Evolutionary conservation across 2,329 filamentous ascomycete species (phyloP).

Genomic region (Trichoderma oligosporum): DNA sequence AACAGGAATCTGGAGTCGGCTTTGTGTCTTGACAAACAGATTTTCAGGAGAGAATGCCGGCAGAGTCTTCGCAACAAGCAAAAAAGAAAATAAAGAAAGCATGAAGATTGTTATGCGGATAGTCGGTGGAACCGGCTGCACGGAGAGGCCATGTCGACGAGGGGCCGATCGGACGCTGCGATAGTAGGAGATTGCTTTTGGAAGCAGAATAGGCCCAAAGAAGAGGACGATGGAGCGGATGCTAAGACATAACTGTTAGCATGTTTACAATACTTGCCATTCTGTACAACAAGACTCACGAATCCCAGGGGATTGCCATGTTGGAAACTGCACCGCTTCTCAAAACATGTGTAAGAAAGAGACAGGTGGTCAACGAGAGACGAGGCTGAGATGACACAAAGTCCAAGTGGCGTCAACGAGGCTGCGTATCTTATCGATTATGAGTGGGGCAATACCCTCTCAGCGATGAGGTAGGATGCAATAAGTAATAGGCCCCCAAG

Average conservation of each 20-base stretch:
- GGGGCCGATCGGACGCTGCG: conserved; percentile 49
- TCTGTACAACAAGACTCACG: conserved; percentile 18
- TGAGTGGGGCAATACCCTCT: not conserved
- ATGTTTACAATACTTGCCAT: not conserved
- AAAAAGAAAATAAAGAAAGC: conserved; percentile 48
- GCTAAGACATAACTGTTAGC: conserved; percentile 29
- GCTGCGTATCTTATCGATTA: not conserved
- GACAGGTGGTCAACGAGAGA: conserved; percentile 9
- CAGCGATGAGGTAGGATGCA: too few relatives aligned
- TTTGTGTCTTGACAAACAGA: conserved; percentile 72
- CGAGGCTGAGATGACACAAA: not conserved
- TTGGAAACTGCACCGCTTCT: not conserved
- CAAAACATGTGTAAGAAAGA: not conserved
- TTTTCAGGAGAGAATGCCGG: conserved; percentile 71
- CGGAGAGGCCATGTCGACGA: conserved; percentile 41
- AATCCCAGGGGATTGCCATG: conserved; percentile 23
- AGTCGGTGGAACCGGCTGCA: conserved; percentile 52
- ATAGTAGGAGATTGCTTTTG: conserved; percentile 62
- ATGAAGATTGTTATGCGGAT: conserved; percentile 57
- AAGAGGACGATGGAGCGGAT: conserved; percentile 56
- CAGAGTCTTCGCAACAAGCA: conserved; percentile 57
- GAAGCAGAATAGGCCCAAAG: conserved; percentile 69
- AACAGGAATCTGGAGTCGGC: conserved; percentile 78
- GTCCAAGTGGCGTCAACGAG: conserved; percentile 8
- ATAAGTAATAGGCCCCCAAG: too few relatives aligned